Evolutionary conservation across 352 stramenopile genomes (phyloP).

Genomic region (Plasmopara muralis): DNA sequence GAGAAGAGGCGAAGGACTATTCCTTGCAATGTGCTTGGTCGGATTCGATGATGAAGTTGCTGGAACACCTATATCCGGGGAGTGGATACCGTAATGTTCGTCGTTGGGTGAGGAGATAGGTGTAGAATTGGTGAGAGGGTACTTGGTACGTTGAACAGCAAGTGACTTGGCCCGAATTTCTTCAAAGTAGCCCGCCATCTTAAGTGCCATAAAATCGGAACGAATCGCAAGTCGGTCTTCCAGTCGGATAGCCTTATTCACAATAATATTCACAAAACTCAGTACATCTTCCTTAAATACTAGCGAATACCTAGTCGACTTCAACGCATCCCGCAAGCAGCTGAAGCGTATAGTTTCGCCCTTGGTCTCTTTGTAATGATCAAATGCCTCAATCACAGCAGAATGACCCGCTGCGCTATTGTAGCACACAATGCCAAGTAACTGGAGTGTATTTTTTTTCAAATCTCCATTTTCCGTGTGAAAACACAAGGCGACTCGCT

Average conservation of each 20-base stretch:
- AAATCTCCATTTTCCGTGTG: conserved; percentile 78
- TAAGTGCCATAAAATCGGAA: conserved; percentile 77
- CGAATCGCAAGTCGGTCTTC: conserved; percentile 79
- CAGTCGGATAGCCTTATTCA: conserved; percentile 81
- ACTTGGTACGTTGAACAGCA: conserved; percentile 66
- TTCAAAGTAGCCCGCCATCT: conserved; percentile 84
- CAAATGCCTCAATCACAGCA: conserved; percentile 75
- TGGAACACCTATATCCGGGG: conserved; percentile 19
- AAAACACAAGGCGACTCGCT: conserved; percentile 75
- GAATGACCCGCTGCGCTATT: conserved; percentile 79
- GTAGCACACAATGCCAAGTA: conserved; percentile 82
- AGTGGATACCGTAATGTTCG: conserved; percentile 14
- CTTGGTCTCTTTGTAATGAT: conserved; percentile 81
- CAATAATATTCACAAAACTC: conserved; percentile 87
- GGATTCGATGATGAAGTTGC: conserved; percentile 23
- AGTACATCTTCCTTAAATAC: conserved; percentile 87
- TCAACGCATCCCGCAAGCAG: conserved; percentile 72
- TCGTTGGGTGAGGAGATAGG: conserved; percentile 18
- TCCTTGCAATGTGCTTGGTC: conserved; percentile 26
- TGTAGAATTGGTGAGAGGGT: conserved; percentile 40
- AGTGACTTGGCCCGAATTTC: conserved; percentile 79
- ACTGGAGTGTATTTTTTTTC: conserved; percentile 76
- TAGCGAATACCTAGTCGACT: conserved; percentile 75
- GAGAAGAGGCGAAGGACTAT: conserved; percentile 26
- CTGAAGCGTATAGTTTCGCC: conserved; percentile 75